These are phyloP conservation scores for Phytophthora multivora DNA, from an alignment of 352 stramenopile species.

Conservation along the genomic window DNA sequence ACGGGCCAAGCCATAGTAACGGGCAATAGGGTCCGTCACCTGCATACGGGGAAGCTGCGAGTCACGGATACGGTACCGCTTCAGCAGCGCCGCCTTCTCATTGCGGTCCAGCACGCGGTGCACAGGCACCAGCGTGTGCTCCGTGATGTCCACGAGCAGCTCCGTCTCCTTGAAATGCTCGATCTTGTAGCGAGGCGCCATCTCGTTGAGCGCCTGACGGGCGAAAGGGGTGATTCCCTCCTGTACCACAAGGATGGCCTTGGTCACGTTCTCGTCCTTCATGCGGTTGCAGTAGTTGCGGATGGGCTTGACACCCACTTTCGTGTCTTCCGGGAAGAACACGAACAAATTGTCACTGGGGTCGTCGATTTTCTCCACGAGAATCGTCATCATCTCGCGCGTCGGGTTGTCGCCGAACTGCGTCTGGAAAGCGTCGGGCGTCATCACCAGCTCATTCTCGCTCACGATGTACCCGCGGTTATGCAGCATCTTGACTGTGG, in stretches of 20 bases:
- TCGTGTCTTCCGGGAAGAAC: conserved; percentile 99
- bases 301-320: conserved; percentile 98
- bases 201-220: conserved; percentile 96
- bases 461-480: conserved; percentile 98
- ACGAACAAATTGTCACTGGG: conserved; percentile 97
- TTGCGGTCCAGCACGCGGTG: conserved; percentile 97
- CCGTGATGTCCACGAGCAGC: conserved; percentile 99
- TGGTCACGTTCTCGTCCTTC: conserved; percentile 96
- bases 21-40: conserved; percentile 97
- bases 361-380: conserved; percentile 93
- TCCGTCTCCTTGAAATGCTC: conserved; percentile 99
- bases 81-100: conserved; percentile 98
- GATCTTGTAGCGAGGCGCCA: conserved; percentile 91
- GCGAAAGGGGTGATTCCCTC: conserved; percentile 97
- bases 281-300: conserved; percentile 96
- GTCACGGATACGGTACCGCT: conserved; percentile 99
- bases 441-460: conserved; percentile 97
- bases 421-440: conserved; percentile 90
- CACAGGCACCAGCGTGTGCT: conserved; percentile 99
- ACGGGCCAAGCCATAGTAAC: conserved; percentile 96
- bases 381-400: conserved; percentile 96
- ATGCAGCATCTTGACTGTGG: conserved; percentile 95
- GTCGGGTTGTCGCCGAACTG: conserved; percentile 94
- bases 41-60: conserved; percentile 99
- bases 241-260: conserved; percentile 98